phyloP scores from a whole-genome alignment of 2,329 filamentous ascomycete genomes.

The Calonectria honghensis region DNA sequence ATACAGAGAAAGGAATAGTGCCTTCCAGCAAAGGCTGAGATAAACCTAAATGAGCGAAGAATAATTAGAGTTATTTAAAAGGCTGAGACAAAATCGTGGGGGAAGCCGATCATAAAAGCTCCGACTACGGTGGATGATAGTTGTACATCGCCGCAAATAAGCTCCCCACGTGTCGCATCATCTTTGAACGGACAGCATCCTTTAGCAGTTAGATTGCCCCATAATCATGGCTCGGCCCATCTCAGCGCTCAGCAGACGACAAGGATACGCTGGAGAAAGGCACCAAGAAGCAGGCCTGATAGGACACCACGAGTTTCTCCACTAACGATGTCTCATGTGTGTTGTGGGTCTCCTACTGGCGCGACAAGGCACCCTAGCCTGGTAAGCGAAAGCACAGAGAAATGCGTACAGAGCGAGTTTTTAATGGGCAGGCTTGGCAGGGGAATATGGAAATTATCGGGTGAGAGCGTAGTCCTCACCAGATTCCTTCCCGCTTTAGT shows the following conservation, averaged over 20 bases:
- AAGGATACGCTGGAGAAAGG: neutral
- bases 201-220: conserved; percentile 2
- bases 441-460: neutral
- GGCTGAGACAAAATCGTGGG: neutral
- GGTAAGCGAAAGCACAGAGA: neutral
- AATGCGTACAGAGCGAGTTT: neutral
- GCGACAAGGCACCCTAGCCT: neutral
- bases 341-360: neutral
- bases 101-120: neutral
- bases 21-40: conserved; percentile 21
- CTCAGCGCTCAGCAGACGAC: neutral
- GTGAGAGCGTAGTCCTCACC: neutral
- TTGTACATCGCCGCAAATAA: neutral
- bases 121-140: neutral
- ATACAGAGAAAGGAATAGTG: conserved; percentile 4
- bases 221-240: neutral
- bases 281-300: neutral
- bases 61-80: neutral
- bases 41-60: conserved; percentile 28
- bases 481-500: neutral
- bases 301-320: neutral
- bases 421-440: neutral
- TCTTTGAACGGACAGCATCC: neutral
- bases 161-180: conserved; percentile 3
- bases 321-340: neutral